Base-by-base conservation (phyloP, 2,329 filamentous ascomycete species). In the Aspergillus sp. region DNA sequence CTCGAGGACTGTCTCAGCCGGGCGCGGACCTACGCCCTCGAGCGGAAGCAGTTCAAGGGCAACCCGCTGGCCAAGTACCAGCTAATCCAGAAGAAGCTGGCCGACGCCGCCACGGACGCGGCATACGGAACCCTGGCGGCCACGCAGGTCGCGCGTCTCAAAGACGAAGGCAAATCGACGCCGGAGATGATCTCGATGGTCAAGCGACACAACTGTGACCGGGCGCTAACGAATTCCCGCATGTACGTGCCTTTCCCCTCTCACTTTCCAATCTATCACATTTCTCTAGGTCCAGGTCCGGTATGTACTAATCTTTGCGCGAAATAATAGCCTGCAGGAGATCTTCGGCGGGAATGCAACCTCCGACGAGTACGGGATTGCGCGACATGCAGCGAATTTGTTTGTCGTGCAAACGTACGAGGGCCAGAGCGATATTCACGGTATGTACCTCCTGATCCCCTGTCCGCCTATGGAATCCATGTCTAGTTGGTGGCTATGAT, bases 351-450 rank as follows among this genome's bases (percentile, higher is more conserved):
- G 95, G 31, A 99, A 99, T 73, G 95, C 95, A n/a, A 92, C 95
- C 53, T 96, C 92, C 71, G 95, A 99, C 70, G 95, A 99, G 79
- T 99, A 98, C 72, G 87, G 88, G 63, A 97, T 99, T 71, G 95
- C 92, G 16, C 87, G 95, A 64, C 95, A 98, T 80, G 95, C 97
- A 60, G 89, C 94, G 58, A 99, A 99, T 75, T 77, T 99, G 64
- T 99, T 96, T 76, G 95, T 99, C 55, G 96, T 94, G 56, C 94
- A 98, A 80, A 98, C 94, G 1, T 99, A 99, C 69, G 95, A 99
- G 79, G 95, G 95, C 22, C 95, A 98, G 79, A 97, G 93, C 73
- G 95, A 98, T 78, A 98, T 98, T 73, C 95, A 98, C 77, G 87
- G 92, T 94, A 80, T 84, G 90, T 85, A 57, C 49, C 60, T 55